phyloP scores from a whole-genome alignment of 202 grass and related monocot species.

The Setaria viridis region DNA sequence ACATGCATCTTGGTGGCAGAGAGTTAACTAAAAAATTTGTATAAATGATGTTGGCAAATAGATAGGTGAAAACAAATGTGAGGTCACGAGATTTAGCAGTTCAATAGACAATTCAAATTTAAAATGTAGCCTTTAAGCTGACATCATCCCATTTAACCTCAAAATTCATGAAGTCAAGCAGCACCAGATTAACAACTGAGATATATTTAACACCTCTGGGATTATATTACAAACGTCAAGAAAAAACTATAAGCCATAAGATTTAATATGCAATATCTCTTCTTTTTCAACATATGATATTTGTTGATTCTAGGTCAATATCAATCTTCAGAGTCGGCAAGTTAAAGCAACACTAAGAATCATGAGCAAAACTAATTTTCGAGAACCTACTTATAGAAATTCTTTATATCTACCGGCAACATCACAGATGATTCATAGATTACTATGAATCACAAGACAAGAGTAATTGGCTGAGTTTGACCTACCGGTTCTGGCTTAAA shows the following conservation, averaged over 20 bases:
- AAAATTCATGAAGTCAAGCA: slow-evolving; percentile 15
- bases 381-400: slow-evolving; percentile 28
- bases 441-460: background rate
- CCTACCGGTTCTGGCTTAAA: slow-evolving; percentile 78
- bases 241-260: background rate
- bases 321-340: background rate
- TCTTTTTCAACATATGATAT: slow-evolving; percentile 17
- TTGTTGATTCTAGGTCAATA: background rate
- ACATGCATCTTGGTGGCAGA: slow-evolving; percentile 29
- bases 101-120: slow-evolving; percentile 29
- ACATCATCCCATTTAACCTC: slow-evolving; percentile 9
- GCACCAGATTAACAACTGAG: slow-evolving; percentile 1
- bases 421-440: slow-evolving; percentile 14
- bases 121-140: background rate
- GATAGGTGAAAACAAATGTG: background rate
- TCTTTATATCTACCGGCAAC: slow-evolving; percentile 16
- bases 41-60: slow-evolving; percentile 11
- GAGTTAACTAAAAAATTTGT: background rate
- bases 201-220: slow-evolving; percentile 9
- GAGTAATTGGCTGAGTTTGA: background rate
- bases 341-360: background rate
- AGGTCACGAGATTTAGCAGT: background rate
- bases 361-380: slow-evolving; percentile 8
- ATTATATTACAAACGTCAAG: background rate
- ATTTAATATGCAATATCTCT: slow-evolving; percentile 9